phyloP scores from a whole-genome alignment of 768 basidiomycete genomes.

The Mycena chlorophos region DNA sequence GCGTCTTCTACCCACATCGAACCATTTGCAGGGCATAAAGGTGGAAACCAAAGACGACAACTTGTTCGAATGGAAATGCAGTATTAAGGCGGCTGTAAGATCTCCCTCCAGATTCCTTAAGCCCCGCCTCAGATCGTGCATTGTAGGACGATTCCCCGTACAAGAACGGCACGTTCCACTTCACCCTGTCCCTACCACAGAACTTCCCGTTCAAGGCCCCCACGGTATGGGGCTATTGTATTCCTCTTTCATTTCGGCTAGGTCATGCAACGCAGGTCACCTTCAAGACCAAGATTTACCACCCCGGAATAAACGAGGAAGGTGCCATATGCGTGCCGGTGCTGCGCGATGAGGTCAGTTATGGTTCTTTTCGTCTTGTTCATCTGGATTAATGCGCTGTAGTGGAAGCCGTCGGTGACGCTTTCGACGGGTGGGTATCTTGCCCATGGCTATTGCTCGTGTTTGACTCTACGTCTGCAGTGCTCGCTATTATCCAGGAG shows the following conservation, averaged over 20 bases:
- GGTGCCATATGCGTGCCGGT: conserved; percentile 84
- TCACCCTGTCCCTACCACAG: conserved; percentile 69
- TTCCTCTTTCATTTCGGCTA: neutral
- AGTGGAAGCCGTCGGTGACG: conserved; percentile 88
- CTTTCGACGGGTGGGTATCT: conserved; percentile 59
- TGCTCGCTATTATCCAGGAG: conserved; percentile 74
- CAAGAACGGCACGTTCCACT: conserved; percentile 78
- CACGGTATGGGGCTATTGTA: conserved; percentile 43
- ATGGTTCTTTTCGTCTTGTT: neutral
- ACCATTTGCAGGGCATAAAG: conserved; percentile 51
- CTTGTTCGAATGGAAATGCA: conserved; percentile 74
- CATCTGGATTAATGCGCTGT: conserved; percentile 1
- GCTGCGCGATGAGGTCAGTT: conserved; percentile 75
- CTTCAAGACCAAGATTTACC: conserved; percentile 85
- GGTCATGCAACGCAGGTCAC: conserved; percentile 54
- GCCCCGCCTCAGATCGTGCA: conserved; percentile 12
- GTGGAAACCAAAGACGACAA: conserved; percentile 71
- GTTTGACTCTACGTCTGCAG: conserved; percentile 37
- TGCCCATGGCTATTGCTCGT: neutral
- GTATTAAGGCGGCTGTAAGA: conserved; percentile 72
- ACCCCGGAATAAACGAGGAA: conserved; percentile 89
- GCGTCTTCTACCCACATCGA: conserved; percentile 12
- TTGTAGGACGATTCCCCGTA: conserved; percentile 75
- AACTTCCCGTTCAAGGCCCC: conserved; percentile 90
- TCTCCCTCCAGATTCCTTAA: conserved; percentile 1